A percentile compares a stretch with the other conserved stretches of the same genome.
Evolutionary conservation across 345 rosid genomes (phyloP).

Genomic region (Noccaea bulbosa): DNA sequence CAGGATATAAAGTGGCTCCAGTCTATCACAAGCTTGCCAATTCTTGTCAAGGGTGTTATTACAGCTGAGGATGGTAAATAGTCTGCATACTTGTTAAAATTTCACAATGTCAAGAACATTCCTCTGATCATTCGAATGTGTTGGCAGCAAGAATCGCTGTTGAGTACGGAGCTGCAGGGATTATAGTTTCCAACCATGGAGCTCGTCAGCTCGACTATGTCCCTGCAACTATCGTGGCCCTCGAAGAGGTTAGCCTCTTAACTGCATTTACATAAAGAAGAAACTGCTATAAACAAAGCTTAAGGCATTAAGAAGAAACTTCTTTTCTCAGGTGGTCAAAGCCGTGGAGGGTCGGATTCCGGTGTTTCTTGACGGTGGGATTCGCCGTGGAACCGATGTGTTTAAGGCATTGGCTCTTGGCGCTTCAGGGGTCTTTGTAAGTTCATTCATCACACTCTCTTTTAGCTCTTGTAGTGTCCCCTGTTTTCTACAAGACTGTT

Average conservation of each 20-base stretch:
- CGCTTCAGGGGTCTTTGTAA: conserved; percentile 92
- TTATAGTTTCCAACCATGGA: conserved; percentile 92
- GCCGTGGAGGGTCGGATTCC: conserved; percentile 86
- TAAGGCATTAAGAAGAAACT: not conserved
- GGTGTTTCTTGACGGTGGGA: conserved; percentile 93
- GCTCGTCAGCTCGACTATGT: conserved; percentile 95
- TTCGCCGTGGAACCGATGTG: conserved; percentile 97
- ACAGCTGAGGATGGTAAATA: conserved; percentile 88
- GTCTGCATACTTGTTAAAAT: not conserved
- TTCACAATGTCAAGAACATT: not conserved
- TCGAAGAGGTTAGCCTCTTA: conserved; percentile 70
- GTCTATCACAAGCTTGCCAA: conserved; percentile 86
- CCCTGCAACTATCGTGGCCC: conserved; percentile 80
- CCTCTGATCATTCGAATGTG: not conserved
- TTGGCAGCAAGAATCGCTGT: conserved; percentile 78
- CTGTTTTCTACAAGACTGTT: not conserved
- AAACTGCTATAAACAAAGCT: not conserved
- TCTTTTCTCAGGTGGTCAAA: conserved; percentile 64
- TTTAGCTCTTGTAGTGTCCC: conserved; percentile 9
- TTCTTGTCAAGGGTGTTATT: conserved; percentile 89
- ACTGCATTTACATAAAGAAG: not conserved
- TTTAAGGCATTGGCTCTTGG: conserved; percentile 98
- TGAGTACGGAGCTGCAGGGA: conserved; percentile 85
- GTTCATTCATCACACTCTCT: conserved; percentile 40
- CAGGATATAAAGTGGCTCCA: conserved; percentile 95